These are phyloP conservation scores for Cutaneotrichosporon dermatis DNA, from an alignment of 1,284 basidiomycete genomes.

Conservation along the genomic window DNA sequence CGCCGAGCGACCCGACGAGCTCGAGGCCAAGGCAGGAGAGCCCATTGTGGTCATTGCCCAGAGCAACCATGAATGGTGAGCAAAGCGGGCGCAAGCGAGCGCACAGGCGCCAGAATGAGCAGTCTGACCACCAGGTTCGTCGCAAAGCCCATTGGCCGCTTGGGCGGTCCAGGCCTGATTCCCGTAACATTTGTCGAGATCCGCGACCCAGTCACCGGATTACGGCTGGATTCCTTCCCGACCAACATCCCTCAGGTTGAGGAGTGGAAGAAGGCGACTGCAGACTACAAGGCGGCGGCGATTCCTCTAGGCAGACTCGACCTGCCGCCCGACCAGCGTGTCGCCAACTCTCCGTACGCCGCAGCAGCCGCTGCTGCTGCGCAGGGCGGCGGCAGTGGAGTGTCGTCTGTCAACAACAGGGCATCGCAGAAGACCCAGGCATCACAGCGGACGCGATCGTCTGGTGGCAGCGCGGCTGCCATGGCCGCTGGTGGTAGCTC, in stretches of 20 bases:
- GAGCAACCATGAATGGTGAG: conserved; percentile 51
- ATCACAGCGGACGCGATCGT: conserved; percentile 14
- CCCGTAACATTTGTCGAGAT: conserved; percentile 96
- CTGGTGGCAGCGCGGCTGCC: not conserved
- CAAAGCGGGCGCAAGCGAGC: not conserved
- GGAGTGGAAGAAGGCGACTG: conserved; percentile 95
- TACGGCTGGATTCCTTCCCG: conserved; percentile 64
- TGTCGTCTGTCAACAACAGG: not conserved
- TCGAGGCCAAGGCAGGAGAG: conserved; percentile 90
- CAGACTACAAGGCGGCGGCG: conserved; percentile 91
- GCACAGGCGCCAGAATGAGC: too few species aligned
- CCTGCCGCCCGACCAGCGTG: conserved; percentile 50
- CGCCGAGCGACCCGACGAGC: conserved; percentile 92
- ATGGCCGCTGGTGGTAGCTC: not conserved
- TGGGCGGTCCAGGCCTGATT: conserved; percentile 93
- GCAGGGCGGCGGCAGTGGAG: not conserved
- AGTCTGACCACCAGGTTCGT: conserved; percentile 52
- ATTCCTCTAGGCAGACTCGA: conserved; percentile 91
- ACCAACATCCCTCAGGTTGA: conserved; percentile 85
- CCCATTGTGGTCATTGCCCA: conserved; percentile 67
- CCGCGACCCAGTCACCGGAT: conserved; percentile 80
- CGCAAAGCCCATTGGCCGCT: conserved; percentile 83
- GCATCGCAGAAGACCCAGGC: conserved; percentile 31
- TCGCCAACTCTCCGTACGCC: conserved; percentile 42
- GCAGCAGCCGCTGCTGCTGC: conserved; percentile 9